Conservation (phyloP, 1,139 yeast species). For the Hyphopichia buzzinii region DNA sequence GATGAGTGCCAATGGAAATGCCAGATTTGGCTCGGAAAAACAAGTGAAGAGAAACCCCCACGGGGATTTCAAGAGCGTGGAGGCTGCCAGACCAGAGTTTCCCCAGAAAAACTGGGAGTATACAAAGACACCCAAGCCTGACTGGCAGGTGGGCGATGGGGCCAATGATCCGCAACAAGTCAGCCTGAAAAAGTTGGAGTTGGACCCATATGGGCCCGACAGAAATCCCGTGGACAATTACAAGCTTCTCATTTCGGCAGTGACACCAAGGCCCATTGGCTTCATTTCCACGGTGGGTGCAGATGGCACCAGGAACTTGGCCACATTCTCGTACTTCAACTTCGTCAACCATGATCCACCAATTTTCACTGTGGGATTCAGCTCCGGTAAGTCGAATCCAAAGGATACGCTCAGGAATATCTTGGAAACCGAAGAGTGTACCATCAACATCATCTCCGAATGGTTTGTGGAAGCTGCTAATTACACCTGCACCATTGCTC, state of each 20-base stretch:
- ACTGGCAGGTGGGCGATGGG: constrained; percentile 52
- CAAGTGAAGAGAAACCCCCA: no score
- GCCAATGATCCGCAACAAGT: constrained; percentile 46
- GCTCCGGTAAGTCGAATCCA: constrained; percentile 32
- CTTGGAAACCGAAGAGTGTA: constrained; percentile 50
- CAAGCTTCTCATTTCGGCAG: constrained; percentile 46
- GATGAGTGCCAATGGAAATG: no score
- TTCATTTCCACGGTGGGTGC: constrained; percentile 47
- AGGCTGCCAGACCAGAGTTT: constrained; percentile 23
- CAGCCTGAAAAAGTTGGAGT: constrained; percentile 38
- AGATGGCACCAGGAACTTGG: constrained; percentile 48
- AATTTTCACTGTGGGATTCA: constrained; percentile 50
- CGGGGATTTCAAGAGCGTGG: constrained; percentile 25
- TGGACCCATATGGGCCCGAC: constrained; percentile 50
- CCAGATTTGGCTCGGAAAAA: no score
- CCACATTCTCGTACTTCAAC: constrained; percentile 59
- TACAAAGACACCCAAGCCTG: constrained; percentile 22
- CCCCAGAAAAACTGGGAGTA: constrained; percentile 9
- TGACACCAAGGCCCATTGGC: constrained; percentile 61
- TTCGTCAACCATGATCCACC: constrained; percentile 58
- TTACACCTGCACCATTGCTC: constrained; percentile 46
- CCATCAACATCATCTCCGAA: constrained; percentile 60
- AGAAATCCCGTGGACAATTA: constrained; percentile 48
- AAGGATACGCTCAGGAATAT: constrained; percentile 54
- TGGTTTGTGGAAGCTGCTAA: constrained; percentile 71